Evolutionary conservation across 176 grass and related monocot genomes (phyloP).

Genomic region (Aegilops tauschii): DNA sequence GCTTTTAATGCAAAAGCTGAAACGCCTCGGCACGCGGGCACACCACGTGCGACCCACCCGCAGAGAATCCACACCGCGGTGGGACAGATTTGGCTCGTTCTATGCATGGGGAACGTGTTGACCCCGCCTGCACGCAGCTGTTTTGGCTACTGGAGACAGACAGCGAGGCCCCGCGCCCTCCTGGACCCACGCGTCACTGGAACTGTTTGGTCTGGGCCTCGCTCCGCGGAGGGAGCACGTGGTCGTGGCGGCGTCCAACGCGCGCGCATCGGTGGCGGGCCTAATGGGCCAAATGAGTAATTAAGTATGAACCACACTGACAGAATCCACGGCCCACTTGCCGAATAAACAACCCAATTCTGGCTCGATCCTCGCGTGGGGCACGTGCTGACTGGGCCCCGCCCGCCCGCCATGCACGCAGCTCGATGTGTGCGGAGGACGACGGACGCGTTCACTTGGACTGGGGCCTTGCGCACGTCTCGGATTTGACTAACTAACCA

Average conservation of each 20-base stretch:
- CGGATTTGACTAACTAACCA: no score
- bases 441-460: not conserved
- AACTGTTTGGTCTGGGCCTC: not conserved
- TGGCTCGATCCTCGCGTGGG: not conserved
- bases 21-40: not conserved
- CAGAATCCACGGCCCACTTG: not conserved
- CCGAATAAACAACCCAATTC: not conserved
- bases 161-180: accelerated
- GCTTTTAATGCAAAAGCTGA: no score
- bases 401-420: no score
- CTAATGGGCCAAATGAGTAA: not conserved
- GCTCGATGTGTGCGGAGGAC: no score
- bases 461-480: no score
- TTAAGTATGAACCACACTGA: not conserved
- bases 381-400: not conserved
- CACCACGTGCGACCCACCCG: not conserved
- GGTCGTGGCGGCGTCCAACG: not conserved
- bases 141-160: not conserved
- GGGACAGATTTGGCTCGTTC: not conserved
- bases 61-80: not conserved
- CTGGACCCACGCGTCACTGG: not conserved
- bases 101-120: not conserved
- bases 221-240: not conserved
- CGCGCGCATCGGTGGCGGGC: not conserved
- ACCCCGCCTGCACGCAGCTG: not conserved